These are phyloP conservation scores for Neofusicoccum kwambonambiense DNA, from an alignment of 2,329 filamentous ascomycete genomes.

Conservation along the genomic window DNA sequence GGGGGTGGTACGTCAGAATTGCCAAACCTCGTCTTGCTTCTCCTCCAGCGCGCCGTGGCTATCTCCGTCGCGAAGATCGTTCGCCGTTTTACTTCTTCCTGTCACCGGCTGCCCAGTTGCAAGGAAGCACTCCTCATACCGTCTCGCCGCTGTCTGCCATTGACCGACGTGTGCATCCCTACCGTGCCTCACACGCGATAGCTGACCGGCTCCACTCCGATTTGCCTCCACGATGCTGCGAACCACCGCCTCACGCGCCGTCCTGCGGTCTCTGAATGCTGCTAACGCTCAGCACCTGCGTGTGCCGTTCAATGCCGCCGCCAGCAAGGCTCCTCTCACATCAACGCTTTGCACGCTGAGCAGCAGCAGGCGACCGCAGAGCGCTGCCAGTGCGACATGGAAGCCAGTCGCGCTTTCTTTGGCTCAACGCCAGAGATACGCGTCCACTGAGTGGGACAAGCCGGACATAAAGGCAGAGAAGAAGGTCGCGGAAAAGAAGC, in stretches of 20 bases:
- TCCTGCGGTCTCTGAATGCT: slow-evolving; percentile 32
- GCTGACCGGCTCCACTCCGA: slow-evolving; percentile 19
- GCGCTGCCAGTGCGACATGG: slow-evolving; percentile 21
- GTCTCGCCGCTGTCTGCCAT: slow-evolving; percentile 23
- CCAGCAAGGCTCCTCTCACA: slow-evolving; percentile 25
- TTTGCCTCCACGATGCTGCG: slow-evolving; percentile 34
- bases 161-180: background rate
- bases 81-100: background rate
- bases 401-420: slow-evolving; percentile 24
- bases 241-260: slow-evolving; percentile 32
- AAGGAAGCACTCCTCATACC: background rate
- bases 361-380: slow-evolving; percentile 25
- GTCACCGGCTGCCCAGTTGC: background rate
- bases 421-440: slow-evolving; percentile 65
- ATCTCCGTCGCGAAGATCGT: background rate
- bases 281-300: slow-evolving; percentile 17
- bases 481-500: slow-evolving; percentile 52
- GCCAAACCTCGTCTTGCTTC: background rate
- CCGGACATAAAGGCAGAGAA: slow-evolving; percentile 60
- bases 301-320: slow-evolving; percentile 6
- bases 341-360: slow-evolving; percentile 36
- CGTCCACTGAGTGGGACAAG: slow-evolving; percentile 38
- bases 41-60: background rate
- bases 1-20: background rate
- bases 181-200: slow-evolving; percentile 13